Evolutionary conservation across 345 rosid species (phyloP), one percentile per base, ranked within the genome.

Genomic region (Ailanthus altissimus): DNA sequence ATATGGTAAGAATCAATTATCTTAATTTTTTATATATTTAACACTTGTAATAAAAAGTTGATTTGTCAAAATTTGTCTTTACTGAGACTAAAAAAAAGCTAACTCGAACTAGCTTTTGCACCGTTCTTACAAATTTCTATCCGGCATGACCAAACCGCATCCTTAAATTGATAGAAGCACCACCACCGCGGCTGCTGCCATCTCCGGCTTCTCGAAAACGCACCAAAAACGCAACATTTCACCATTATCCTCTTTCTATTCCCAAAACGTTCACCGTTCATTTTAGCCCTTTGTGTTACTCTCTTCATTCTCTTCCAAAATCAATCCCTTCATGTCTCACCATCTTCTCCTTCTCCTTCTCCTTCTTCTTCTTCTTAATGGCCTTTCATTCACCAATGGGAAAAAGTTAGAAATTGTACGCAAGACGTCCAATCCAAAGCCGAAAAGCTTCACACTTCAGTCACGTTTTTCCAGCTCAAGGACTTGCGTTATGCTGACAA

Each of bases 401-500:
- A 81, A 3, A 64, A 61, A 26, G 56, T 75, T 73, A 49, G 83
- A 18, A 61, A 72, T 51, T 73, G 62, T 78, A 57, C 28, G 49
- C 70, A 68, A 23, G 75, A 75, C 64, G 42, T 38, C 23, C 12
- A 77, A 5, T 56, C 87, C 81, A 51, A 69, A 74, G 20, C 77
- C 25, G 78, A 86, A 65, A 88, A 75, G 78, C 90, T 92, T 46
- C 87, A 81, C n/a, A 79, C 79, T 7, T 77, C 94, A 0, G 86
- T 86, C 75, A 89, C 85, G 43, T 92, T 87, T 68, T 89, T 92
- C 72, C 92, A 91, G 0, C 88, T 92, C n/a, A 90, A 90, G 70
- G 91, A 92, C 79, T 60, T 85, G 4, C 89, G 91, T 60, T 92
- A 82, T 61, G 50, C 90, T 13, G 75, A 79, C 45, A 83, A 77